Evolutionary conservation across 768 basidiomycete species (phyloP).

Genomic region (Calvatia gigantea): DNA sequence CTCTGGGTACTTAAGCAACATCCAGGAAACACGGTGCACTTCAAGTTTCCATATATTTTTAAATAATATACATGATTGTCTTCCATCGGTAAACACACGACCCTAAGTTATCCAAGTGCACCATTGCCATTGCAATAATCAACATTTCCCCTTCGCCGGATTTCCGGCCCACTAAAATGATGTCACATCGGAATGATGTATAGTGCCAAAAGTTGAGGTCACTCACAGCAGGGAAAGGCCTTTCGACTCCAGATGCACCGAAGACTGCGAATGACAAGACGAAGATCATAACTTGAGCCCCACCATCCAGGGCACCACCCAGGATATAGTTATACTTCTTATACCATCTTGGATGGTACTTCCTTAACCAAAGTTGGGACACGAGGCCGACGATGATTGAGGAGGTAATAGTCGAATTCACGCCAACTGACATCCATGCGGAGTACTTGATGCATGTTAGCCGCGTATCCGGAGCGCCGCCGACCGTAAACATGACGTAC

Average conservation of each 20-base stretch:
- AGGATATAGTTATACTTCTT: constrained; percentile 64
- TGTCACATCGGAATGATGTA: not conserved
- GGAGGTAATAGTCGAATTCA: constrained; percentile 48
- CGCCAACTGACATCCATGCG: constrained; percentile 44
- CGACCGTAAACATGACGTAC: constrained; percentile 19
- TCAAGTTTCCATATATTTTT: no score
- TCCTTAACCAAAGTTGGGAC: constrained; percentile 60
- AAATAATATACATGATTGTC: no score
- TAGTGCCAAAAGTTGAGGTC: not conserved
- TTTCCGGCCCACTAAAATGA: constrained; percentile 49
- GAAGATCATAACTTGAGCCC: constrained; percentile 63
- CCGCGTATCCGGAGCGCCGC: not conserved
- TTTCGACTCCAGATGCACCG: constrained; percentile 48
- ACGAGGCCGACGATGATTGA: constrained; percentile 49
- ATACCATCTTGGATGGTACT: constrained; percentile 63
- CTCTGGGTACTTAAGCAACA: no score
- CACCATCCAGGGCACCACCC: constrained; percentile 64
- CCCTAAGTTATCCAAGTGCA: constrained; percentile 28
- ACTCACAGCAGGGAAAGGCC: constrained; percentile 46
- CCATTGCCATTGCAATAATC: constrained; percentile 62
- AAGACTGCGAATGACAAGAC: constrained; percentile 63
- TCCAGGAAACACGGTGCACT: no score
- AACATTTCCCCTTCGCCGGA: constrained; percentile 46
- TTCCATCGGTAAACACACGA: no score
- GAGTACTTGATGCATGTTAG: constrained; percentile 27